phyloP scores from a whole-genome alignment of 176 grass and related monocot species.

The Zea luxurians region DNA sequence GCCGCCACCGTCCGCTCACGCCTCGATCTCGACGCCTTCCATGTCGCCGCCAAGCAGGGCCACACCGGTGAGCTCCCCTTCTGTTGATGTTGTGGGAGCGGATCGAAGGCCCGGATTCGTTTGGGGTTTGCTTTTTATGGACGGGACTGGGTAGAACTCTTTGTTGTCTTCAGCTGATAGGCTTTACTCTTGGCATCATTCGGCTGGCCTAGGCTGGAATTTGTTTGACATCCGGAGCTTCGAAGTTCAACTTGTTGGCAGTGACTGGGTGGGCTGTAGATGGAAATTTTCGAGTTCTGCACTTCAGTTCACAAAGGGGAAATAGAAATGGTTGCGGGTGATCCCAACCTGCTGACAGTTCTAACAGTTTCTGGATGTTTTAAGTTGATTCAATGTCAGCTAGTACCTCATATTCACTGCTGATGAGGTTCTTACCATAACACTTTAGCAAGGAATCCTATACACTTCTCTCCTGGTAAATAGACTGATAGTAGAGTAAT shows the following conservation, averaged over 20 bases:
- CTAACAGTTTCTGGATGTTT: not conserved
- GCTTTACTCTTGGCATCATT: not conserved
- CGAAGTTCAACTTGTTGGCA: not conserved
- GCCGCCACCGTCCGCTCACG: constrained; percentile 61
- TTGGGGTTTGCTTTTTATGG: not conserved
- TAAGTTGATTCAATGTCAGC: not conserved
- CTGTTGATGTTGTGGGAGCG: not conserved
- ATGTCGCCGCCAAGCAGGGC: constrained; percentile 87
- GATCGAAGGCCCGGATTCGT: not conserved
- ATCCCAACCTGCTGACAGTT: not conserved
- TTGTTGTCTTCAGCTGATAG: not conserved
- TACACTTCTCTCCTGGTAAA: not conserved
- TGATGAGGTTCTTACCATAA: not conserved
- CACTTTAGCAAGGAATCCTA: not conserved
- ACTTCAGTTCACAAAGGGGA: not conserved
- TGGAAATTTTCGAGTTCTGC: not conserved
- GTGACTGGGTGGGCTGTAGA: not conserved
- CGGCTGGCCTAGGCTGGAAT: not conserved
- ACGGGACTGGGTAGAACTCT: not conserved
- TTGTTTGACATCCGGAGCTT: not conserved
- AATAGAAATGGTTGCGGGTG: not conserved
- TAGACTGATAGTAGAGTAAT: not conserved
- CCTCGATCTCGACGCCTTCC: constrained; percentile 93
- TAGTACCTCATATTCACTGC: not conserved
- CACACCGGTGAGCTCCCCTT: constrained; percentile 55